Percentiles rank a stretch among this genome's conserved stretches.
These are phyloP conservation scores for Malassezia nana DNA, from an alignment of 1,284 basidiomycete species.

Conservation along the genomic window DNA sequence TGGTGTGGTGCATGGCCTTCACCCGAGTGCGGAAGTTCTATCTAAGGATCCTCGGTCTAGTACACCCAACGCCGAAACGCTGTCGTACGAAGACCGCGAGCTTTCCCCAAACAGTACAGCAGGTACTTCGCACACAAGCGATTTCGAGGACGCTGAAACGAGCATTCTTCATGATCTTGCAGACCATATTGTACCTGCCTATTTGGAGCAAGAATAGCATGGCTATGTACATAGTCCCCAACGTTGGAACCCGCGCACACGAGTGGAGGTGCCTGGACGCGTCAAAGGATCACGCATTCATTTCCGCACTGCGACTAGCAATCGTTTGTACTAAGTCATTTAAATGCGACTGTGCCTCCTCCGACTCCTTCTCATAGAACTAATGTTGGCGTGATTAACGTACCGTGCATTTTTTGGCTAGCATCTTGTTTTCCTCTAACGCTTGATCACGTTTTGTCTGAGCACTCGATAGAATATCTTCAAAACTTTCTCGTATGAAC, in stretches of 20 bases:
- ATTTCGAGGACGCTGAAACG: constrained; percentile 38
- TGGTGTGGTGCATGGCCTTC: constrained; percentile 2
- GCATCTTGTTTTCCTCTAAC: constrained; percentile 15
- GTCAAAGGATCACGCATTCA: not conserved
- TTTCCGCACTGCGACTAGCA: not conserved
- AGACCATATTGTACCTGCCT: constrained; percentile 6
- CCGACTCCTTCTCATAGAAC: constrained; percentile 17
- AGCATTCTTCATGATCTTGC: constrained; percentile 7
- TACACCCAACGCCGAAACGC: constrained; percentile 12
- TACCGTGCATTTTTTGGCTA: constrained; percentile 15
- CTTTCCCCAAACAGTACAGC: constrained; percentile 20
- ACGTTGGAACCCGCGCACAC: not conserved
- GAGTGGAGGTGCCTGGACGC: not conserved
- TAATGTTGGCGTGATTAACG: not conserved
- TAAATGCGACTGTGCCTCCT: constrained; percentile 17
- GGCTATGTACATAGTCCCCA: not conserved
- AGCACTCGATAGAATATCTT: not conserved
- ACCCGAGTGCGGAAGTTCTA: constrained; percentile 16
- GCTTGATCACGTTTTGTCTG: constrained; percentile 4
- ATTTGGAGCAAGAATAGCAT: constrained; percentile 13
- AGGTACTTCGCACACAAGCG: constrained; percentile 21
- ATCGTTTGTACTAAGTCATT: constrained; percentile 19
- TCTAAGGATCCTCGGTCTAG: constrained; percentile 26
- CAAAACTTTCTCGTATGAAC: constrained; percentile 14
- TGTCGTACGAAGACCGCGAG: constrained; percentile 27